Evolutionary conservation across 2,329 filamentous ascomycete genomes (phyloP).

Genomic region (Ceratocystis alfenasii): DNA sequence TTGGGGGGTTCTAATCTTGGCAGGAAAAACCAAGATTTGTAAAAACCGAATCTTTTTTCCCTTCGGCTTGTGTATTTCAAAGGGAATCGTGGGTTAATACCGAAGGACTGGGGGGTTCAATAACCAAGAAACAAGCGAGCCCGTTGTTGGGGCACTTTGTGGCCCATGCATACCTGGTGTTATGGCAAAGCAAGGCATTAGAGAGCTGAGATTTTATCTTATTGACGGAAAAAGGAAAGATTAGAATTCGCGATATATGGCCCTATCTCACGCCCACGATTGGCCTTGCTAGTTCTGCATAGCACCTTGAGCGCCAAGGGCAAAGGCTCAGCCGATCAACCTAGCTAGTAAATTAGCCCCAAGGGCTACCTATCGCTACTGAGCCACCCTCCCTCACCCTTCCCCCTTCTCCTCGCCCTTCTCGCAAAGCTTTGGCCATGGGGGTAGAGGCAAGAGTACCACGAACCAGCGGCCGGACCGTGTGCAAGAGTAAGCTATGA

Average conservation of each 20-base stretch:
- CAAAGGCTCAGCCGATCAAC: background rate
- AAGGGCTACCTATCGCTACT: background rate
- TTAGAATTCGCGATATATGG: background rate
- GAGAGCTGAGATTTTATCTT: background rate
- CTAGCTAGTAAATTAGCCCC: background rate
- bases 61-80: background rate
- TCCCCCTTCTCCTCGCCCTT: background rate
- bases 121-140: background rate
- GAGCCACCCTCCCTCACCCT: background rate
- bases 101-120: background rate
- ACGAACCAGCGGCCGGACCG: background rate
- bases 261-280: background rate
- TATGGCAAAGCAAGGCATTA: conserved; percentile 3
- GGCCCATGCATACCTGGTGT: background rate
- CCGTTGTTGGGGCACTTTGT: background rate
- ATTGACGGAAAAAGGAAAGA: background rate
- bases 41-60: background rate
- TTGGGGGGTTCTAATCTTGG: background rate
- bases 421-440: conserved; percentile 8
- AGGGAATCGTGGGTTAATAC: background rate
- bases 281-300: background rate
- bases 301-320: background rate
- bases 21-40: background rate
- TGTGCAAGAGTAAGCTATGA: conserved; percentile 3
- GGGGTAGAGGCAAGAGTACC: background rate